Evolutionary conservation across 169 alveolate species (phyloP).

Genomic region (Toxoplasma gondii): DNA sequence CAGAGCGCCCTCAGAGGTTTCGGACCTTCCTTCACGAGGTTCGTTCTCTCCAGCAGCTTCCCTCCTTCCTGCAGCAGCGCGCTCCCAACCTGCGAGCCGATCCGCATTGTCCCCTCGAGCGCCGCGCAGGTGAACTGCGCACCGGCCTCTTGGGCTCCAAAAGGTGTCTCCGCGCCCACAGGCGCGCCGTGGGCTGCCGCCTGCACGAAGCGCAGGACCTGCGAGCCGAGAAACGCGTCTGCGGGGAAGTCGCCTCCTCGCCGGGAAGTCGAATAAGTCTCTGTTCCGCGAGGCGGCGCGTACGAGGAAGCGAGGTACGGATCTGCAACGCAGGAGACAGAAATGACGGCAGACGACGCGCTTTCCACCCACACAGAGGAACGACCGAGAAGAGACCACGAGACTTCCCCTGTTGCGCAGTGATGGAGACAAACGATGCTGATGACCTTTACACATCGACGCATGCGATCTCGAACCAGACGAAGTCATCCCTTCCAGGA

Average conservation of each 20-base stretch:
- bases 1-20: conserved; percentile 65
- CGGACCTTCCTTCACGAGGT: conserved; percentile 58
- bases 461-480: no score
- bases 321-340: no score
- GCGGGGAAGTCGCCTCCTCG: neutral
- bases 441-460: no score
- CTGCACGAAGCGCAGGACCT: neutral
- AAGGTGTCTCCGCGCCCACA: neutral
- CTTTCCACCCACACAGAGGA: no score
- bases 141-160: neutral
- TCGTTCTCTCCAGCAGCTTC: neutral
- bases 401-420: no score
- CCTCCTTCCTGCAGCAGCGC: neutral
- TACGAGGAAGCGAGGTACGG: no score
- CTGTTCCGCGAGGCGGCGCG: no score
- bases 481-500: no score
- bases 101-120: neutral
- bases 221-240: neutral
- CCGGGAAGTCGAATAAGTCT: no score
- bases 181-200: neutral
- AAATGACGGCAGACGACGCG: no score
- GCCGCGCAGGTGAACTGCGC: neutral
- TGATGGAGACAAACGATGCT: no score
- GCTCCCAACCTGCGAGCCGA: neutral
- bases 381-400: no score